Base-by-base conservation (phyloP, 73 alveolate genomes). In the Tetrahymena malaccensis region DNA sequence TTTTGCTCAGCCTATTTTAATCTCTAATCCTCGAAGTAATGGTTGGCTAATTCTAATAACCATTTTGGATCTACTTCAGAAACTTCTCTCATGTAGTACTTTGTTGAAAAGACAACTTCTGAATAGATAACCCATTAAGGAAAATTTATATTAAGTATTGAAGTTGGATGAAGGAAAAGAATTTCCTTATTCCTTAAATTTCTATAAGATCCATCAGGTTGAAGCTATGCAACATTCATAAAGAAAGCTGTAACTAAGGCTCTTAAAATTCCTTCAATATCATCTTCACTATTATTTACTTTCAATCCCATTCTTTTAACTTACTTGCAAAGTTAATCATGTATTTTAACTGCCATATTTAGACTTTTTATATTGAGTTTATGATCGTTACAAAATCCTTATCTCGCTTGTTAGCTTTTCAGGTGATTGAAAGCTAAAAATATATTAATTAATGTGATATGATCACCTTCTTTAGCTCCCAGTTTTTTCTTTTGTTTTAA, bases 401-500 rank as follows among this genome's bases (percentile, higher is more conserved):
- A 85, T 96, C 37, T 70, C 4, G 89, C 89, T 70, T 70, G 31
- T 8, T 93, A 96, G 95, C 96, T 95, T 96, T 96, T 98, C 96
- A 94, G 95, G 85, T 94, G 98, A 96, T 55, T 97, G 94, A 56
- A 96, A 94, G 96, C 96, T 94, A 96, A 96, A 98, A 94, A 97
- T 33, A 98, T 97, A 96, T 98, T 98, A 34, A 98, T 95, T 57
- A 98, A 94, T 2, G 99, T 97, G 17, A 99, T 95, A 85, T 97
- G 99, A 96, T 99, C 99, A 31, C 99, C 99, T 95, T 98, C 99
- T 93, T 97, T 98, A 40, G 98, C 98, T 16, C 99, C 99, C 70
- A 96, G 96, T 96, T 98, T 98, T 85, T 98, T 98, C 97, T 98
- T 98, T 93, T 98, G 97, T 96, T 98, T 98, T 6, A 99, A 96